A percentile compares a stretch with the other conserved stretches of the same genome.
These are phyloP conservation scores for Candolleomyces aberdarensis DNA, from an alignment of 768 basidiomycete genomes.

Conservation along the genomic window DNA sequence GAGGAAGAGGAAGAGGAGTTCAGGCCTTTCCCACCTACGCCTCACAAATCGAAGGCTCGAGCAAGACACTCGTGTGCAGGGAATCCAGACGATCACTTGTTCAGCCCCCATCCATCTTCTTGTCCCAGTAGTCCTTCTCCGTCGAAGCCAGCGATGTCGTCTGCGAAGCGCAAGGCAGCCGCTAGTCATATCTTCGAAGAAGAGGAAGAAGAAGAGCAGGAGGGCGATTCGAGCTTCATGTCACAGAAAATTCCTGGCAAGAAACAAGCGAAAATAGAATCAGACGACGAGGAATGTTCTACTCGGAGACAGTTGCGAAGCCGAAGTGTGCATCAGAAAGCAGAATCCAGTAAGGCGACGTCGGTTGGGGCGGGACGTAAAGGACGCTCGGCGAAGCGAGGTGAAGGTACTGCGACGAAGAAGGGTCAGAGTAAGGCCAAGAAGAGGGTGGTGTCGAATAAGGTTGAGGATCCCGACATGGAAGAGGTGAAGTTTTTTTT, in stretches of 20 bases:
- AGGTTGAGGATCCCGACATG: conserved; percentile 11
- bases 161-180: conserved; percentile 14
- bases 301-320: conserved; percentile 6
- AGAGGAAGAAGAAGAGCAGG: conserved; percentile 10
- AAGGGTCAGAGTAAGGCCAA: conserved; percentile 15
- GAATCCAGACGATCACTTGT: conserved; percentile 22
- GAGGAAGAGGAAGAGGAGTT: conserved; percentile 1
- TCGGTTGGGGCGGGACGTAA: conserved; percentile 8
- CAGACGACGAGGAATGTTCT: conserved; percentile 1
- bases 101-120: conserved; percentile 30
- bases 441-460: conserved; percentile 10
- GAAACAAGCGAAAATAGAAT: conserved; percentile 4
- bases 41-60: conserved; percentile 31
- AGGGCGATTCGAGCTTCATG: conserved; percentile 5
- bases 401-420: conserved; percentile 9
- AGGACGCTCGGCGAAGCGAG: conserved; percentile 13
- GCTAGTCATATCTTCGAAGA: conserved; percentile 17
- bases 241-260: conserved; percentile 8
- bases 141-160: conserved; percentile 20
- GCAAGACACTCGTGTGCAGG: conserved; percentile 21
- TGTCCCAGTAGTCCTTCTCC: conserved; percentile 36
- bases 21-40: conserved; percentile 27
- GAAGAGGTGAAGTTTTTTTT: conserved; percentile 15
- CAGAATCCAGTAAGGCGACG: neutral
- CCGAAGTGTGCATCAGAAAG: conserved; percentile 1